These are phyloP conservation scores for Phaeosphaeriaceae sp. DNA, from an alignment of 2,329 filamentous ascomycete species.

Conservation along the genomic window DNA sequence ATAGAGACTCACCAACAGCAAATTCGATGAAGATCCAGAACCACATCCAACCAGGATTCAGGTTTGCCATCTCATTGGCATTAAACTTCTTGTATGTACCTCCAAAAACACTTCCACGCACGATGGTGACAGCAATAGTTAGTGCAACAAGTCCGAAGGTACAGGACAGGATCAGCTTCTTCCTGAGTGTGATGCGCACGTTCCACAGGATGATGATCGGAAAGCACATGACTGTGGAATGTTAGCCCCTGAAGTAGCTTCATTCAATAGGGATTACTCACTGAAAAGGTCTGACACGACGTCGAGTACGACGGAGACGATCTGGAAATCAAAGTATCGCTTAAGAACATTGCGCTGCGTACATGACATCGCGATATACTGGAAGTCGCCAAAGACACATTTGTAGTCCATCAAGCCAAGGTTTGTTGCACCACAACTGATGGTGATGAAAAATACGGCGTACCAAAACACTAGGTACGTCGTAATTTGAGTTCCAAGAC, in stretches of 20 bases:
- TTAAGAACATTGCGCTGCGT: background rate
- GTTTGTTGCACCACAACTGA: constrained; percentile 3
- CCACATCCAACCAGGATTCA: background rate
- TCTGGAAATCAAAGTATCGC: background rate
- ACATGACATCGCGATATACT: background rate
- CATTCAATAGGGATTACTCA: constrained; percentile 1
- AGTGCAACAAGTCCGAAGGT: constrained; percentile 13
- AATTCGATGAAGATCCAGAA: background rate
- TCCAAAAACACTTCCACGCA: background rate
- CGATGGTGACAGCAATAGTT: constrained; percentile 17
- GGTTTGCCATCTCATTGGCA: background rate
- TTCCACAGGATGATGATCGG: constrained; percentile 9
- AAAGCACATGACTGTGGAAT: constrained; percentile 10
- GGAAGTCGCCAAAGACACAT: background rate
- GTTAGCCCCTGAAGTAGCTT: background rate
- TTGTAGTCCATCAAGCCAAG: background rate
- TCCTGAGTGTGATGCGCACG: constrained; percentile 3
- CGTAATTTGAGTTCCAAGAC: constrained; percentile 10
- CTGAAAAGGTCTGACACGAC: constrained; percentile 11
- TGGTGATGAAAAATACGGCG: constrained; percentile 8
- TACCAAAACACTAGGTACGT: constrained; percentile 11
- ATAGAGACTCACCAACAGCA: background rate
- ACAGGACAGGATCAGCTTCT: constrained; percentile 13
- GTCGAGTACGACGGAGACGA: background rate
- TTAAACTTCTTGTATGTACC: background rate